Percentiles rank a stretch among this genome's conserved stretches.
Conservation (phyloP, 2,329 filamentous ascomycete species). For the Rutstroemia sydowiana region DNA sequence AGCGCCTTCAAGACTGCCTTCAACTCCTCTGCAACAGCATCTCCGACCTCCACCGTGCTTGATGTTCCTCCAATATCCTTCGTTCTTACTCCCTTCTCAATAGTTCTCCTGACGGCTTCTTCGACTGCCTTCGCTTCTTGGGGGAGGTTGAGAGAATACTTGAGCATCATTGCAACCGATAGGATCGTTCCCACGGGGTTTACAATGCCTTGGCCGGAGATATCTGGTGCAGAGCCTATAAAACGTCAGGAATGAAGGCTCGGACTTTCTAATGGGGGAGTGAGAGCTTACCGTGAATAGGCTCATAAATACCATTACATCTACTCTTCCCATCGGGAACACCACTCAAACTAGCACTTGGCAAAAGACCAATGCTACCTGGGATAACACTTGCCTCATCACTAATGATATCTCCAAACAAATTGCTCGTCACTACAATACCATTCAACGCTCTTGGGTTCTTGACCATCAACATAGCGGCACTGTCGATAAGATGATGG, state of each 20-base stretch:
- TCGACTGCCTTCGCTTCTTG: slow-evolving; percentile 74
- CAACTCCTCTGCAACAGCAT: slow-evolving; percentile 71
- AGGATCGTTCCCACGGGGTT: slow-evolving; percentile 90
- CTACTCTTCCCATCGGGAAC: slow-evolving; percentile 77
- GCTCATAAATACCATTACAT: slow-evolving; percentile 95
- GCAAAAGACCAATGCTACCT: slow-evolving; percentile 79
- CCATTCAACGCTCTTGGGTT: slow-evolving; percentile 83
- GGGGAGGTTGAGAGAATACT: slow-evolving; percentile 79
- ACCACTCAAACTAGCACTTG: slow-evolving; percentile 78
- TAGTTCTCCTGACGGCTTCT: slow-evolving; percentile 68
- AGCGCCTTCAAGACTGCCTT: slow-evolving; percentile 49
- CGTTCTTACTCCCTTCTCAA: slow-evolving; percentile 73
- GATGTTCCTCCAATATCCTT: slow-evolving; percentile 76
- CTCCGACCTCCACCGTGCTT: slow-evolving; percentile 71
- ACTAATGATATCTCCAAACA: slow-evolving; percentile 93
- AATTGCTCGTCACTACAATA: slow-evolving; percentile 83
- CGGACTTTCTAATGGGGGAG: background rate
- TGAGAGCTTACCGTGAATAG: slow-evolving; percentile 69
- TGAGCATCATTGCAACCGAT: slow-evolving; percentile 90
- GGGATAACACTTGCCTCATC: slow-evolving; percentile 95
- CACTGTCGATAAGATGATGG: slow-evolving; percentile 90
- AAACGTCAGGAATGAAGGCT: background rate
- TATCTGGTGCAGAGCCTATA: slow-evolving; percentile 80
- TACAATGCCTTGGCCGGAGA: slow-evolving; percentile 83
- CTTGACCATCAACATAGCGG: slow-evolving; percentile 98